phyloP scores from a whole-genome alignment of 352 stramenopile genomes.

The Stramenopiles sp. region DNA sequence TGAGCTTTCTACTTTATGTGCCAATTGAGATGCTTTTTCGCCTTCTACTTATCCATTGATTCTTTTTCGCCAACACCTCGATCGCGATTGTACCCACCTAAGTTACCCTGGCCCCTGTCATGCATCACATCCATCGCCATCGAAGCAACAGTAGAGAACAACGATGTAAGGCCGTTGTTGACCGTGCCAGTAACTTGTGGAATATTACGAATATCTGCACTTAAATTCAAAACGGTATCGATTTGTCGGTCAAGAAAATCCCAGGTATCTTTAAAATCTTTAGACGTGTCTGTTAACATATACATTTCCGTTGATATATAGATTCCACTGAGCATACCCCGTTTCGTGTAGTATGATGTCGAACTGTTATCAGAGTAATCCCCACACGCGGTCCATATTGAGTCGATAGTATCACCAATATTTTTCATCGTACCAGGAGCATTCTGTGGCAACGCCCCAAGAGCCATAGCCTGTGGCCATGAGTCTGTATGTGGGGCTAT shows the following conservation, averaged over 20 bases:
- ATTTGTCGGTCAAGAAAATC: background rate
- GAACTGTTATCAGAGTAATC: conserved; percentile 53
- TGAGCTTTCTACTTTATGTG: too few species aligned
- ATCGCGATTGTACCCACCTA: background rate
- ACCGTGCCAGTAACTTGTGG: background rate
- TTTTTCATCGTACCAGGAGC: conserved; percentile 43
- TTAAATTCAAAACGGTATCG: background rate
- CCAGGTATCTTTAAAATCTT: background rate
- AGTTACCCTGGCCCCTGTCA: background rate
- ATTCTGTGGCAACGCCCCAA: conserved; percentile 47
- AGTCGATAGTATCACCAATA: conserved; percentile 42
- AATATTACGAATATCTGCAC: background rate
- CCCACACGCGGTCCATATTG: conserved; percentile 62
- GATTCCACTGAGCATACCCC: background rate
- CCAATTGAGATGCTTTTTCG: too few species aligned
- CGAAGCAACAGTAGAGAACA: background rate
- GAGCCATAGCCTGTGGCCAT: conserved; percentile 38
- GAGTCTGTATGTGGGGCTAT: background rate
- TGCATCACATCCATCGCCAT: background rate
- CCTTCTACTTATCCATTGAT: too few species aligned
- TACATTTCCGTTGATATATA: background rate
- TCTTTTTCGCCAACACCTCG: background rate
- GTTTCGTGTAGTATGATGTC: background rate
- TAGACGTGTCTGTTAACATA: background rate
- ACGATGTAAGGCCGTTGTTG: background rate